phyloP scores from a whole-genome alignment of 108 stramenopile species.

The Heterococcus sp. region DNA sequence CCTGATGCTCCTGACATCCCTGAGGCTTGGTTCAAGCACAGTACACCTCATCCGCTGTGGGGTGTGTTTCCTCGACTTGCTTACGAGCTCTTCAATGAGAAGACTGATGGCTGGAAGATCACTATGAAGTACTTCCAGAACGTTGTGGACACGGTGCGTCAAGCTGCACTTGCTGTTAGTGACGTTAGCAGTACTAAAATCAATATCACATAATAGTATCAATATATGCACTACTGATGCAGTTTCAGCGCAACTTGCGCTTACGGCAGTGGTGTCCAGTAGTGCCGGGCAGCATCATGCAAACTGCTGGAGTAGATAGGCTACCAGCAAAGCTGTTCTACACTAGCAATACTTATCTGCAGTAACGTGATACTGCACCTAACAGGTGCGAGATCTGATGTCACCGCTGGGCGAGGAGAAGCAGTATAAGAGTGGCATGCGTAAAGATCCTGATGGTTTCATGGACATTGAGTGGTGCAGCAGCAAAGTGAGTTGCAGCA shows the following conservation, averaged over 20 bases:
- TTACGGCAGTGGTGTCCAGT: neutral
- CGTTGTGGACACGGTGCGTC: conserved; percentile 61
- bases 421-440: conserved; percentile 65
- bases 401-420: conserved; percentile 60
- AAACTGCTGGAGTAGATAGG: neutral
- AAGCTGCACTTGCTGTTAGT: neutral
- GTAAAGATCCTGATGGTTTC: conserved; percentile 65
- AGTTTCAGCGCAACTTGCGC: neutral
- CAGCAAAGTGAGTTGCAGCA: neutral
- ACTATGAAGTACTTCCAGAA: conserved; percentile 72
- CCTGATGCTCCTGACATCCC: conserved; percentile 44
- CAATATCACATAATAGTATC: neutral
- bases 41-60: conserved; percentile 58
- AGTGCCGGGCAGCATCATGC: neutral
- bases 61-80: conserved; percentile 59
- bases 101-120: conserved; percentile 66
- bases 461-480: conserved; percentile 69
- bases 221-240: neutral
- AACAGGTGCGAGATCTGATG: conserved; percentile 56
- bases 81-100: conserved; percentile 63
- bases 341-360: too few relatives aligned
- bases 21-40: conserved; percentile 67
- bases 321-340: neutral
- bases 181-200: neutral
- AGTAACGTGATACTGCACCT: neutral